Evolutionary conservation across 2,329 filamentous ascomycete species (phyloP).

Genomic region (Pseudogymnoascus sp.): DNA sequence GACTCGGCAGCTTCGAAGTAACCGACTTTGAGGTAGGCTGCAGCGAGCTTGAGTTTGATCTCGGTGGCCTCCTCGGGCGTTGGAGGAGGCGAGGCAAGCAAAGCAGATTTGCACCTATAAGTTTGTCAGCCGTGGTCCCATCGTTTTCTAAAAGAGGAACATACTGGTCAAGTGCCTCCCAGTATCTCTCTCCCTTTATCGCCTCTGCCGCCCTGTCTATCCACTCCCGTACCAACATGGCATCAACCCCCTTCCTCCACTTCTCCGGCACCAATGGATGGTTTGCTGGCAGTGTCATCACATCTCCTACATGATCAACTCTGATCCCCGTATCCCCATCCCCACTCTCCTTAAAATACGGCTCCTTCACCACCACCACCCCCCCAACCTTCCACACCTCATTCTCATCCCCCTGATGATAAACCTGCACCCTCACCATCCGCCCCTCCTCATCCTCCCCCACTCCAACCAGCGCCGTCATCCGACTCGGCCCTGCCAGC

Average conservation of each 20-base stretch:
- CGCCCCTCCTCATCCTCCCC: slow-evolving; percentile 16
- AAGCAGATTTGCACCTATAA: neutral
- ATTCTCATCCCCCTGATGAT: slow-evolving; percentile 34
- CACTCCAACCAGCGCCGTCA: slow-evolving; percentile 28
- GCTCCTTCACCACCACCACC: slow-evolving; percentile 44
- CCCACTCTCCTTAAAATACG: slow-evolving; percentile 37
- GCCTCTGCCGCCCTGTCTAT: neutral
- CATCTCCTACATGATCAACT: neutral
- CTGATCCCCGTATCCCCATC: slow-evolving; percentile 1
- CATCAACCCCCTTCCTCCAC: slow-evolving; percentile 1
- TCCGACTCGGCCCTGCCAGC: slow-evolving; percentile 15
- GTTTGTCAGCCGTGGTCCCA: neutral
- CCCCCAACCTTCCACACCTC: slow-evolving; percentile 30
- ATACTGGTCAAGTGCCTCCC: neutral
- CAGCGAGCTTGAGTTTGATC: slow-evolving; percentile 40
- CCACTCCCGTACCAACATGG: neutral
- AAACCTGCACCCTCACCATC: slow-evolving; percentile 34
- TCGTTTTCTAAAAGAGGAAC: neutral
- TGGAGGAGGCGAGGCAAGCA: neutral
- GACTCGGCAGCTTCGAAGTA: slow-evolving; percentile 66
- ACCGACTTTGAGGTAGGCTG: slow-evolving; percentile 61
- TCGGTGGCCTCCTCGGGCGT: neutral
- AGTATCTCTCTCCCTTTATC: neutral
- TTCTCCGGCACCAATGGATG: neutral
- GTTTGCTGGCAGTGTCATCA: neutral